Evolutionary conservation across 1,284 basidiomycete species (phyloP), one percentile per base, ranked within the genome.

Genomic region (Heterobasidion occidentale): DNA sequence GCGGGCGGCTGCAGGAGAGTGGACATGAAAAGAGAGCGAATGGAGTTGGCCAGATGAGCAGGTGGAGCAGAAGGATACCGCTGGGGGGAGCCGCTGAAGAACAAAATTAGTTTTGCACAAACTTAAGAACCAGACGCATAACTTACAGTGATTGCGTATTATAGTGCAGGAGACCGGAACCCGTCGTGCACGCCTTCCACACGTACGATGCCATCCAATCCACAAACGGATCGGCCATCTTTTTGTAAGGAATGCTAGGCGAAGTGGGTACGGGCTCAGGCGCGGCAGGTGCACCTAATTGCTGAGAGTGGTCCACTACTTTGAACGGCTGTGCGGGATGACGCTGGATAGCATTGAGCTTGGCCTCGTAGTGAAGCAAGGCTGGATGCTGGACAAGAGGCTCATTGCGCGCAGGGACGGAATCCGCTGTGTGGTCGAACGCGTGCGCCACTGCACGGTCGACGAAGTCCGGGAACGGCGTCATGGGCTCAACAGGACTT

Each of bases 1-100:
- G 86, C 89, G 4, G 89, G 89, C 0, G 90, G 89, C 63, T 91
- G 88, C 52, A 94, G 75, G 46, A 91, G 75, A 27, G 91, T 94
- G 7, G 89, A 88, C 56, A 90, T 76, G 57, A 91, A 66, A 61
- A 91, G 71, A 8, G 84, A 85, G 63, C 89, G 88, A 36, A 88
- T 77, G 9, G 83, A 80, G n/a, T 76, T 70, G n/a, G 79, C 75
- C 56, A 91, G 72, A 62, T 79, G 74, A 51, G 66, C 68, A 0
- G 84, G 84, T 35, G 81, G 79, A 57, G 68, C 63, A 57, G 62
- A 67, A 46, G 81, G 60, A 65, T 79, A 77, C 55, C 72, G 67
- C 69, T 74, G 56, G 56, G 55, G 47, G 45, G 56, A 54, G 19
- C 49, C 12, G 57, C 56, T 67, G 52, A 58, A 51, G 53, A 56